Percentiles rank a stretch among this genome's conserved stretches.
These are phyloP conservation scores for Chaetomium sp. DNA, from an alignment of 2,329 filamentous ascomycete genomes.

Conservation along the genomic window DNA sequence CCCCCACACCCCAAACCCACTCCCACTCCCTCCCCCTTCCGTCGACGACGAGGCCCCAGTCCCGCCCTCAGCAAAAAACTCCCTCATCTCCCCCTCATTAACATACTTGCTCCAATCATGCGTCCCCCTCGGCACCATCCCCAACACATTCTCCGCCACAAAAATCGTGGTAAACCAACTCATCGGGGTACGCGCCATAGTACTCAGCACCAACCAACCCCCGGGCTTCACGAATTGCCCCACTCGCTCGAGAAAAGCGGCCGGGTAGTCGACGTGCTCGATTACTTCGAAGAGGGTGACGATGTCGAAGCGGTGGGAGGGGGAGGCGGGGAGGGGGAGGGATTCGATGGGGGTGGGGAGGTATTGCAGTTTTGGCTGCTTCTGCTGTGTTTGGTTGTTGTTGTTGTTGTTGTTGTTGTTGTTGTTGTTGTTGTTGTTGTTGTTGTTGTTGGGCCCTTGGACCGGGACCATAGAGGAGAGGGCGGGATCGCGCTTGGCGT, in stretches of 20 bases:
- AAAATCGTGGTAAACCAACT: conserved; percentile 92
- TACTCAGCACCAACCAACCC: conserved; percentile 88
- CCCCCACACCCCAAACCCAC: conserved; percentile 46
- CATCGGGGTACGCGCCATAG: conserved; percentile 81
- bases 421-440: conserved; percentile 42
- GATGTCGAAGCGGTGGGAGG: conserved; percentile 59
- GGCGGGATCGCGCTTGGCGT: conserved; percentile 67
- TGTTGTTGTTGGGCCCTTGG: conserved; percentile 28
- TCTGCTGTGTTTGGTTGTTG: conserved; percentile 29
- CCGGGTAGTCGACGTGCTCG: conserved; percentile 78
- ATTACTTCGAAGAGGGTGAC: conserved; percentile 91
- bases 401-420: conserved; percentile 39
- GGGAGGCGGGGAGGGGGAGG: conserved; percentile 38
- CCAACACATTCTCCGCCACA: conserved; percentile 78
- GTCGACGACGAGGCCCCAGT: too few species aligned
- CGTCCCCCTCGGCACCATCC: conserved; percentile 85
- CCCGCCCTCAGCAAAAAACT: conserved; percentile 40
- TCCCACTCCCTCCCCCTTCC: too few species aligned
- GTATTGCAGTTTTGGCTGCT: conserved; percentile 51
- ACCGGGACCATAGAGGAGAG: conserved; percentile 33
- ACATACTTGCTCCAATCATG: conserved; percentile 98
- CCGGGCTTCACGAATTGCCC: conserved; percentile 76
- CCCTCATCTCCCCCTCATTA: conserved; percentile 70
- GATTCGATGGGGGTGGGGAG: conserved; percentile 71
- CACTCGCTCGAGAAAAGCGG: conserved; percentile 64